A percentile compares a stretch with the other conserved stretches of the same genome.
Conservation (phyloP, 2,329 filamentous ascomycete genomes). For the Phoma sp. region DNA sequence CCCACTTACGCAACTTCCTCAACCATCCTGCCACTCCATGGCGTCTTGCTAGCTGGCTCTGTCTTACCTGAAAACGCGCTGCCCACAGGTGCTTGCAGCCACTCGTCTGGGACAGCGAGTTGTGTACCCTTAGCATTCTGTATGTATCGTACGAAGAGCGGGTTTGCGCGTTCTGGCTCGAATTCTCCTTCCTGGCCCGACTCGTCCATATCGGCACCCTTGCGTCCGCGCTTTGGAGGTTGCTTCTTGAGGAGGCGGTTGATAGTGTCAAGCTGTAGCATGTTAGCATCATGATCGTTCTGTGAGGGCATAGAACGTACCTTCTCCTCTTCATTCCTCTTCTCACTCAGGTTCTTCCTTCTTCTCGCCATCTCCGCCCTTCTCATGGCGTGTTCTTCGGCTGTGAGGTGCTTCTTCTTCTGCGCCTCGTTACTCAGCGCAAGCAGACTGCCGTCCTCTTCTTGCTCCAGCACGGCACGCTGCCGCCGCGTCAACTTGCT, state of each 20-base stretch:
- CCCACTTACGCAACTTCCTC: slow-evolving; percentile 42
- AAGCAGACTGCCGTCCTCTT: slow-evolving; percentile 58
- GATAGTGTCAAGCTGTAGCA: slow-evolving; percentile 82
- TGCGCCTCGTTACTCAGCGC: slow-evolving; percentile 71
- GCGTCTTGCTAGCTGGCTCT: slow-evolving; percentile 31
- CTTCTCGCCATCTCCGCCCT: slow-evolving; percentile 76
- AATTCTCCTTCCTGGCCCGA: slow-evolving; percentile 59
- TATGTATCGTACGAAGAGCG: slow-evolving; percentile 74
- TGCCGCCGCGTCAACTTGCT: slow-evolving; percentile 74
- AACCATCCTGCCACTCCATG: slow-evolving; percentile 46
- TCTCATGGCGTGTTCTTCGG: slow-evolving; percentile 76
- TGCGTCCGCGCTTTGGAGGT: slow-evolving; percentile 69
- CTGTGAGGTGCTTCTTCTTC: slow-evolving; percentile 75
- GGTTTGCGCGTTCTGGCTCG: slow-evolving; percentile 60
- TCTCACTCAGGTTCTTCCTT: slow-evolving; percentile 76
- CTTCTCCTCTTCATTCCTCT: slow-evolving; percentile 81
- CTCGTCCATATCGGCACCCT: slow-evolving; percentile 55
- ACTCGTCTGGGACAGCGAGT: slow-evolving; percentile 72
- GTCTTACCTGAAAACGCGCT: slow-evolving; percentile 58
- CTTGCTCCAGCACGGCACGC: slow-evolving; percentile 63
- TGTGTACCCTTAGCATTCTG: slow-evolving; percentile 67
- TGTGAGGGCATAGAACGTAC: slow-evolving; percentile 56
- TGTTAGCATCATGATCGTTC: slow-evolving; percentile 18
- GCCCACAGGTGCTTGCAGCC: slow-evolving; percentile 70
- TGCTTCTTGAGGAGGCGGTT: slow-evolving; percentile 89